phyloP scores from a whole-genome alignment of 805 yeast species.

The Sungouiozyma ichnusensis region DNA sequence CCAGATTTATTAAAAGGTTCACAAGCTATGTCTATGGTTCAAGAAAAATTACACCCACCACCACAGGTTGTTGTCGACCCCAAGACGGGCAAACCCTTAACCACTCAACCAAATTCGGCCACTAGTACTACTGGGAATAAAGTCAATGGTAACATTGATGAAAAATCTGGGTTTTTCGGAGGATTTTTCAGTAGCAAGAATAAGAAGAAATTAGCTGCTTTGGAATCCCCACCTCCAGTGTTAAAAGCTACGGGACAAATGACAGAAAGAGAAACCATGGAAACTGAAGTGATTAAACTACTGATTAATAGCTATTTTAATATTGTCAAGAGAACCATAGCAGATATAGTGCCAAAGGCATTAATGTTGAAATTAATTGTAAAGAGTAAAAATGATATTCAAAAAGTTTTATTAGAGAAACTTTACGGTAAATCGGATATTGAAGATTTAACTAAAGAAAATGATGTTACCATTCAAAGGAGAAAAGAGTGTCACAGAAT shows the following conservation, averaged over 20 bases:
- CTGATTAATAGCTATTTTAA: slow-evolving; percentile 82
- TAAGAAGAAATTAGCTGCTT: slow-evolving; percentile 84
- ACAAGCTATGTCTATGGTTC: slow-evolving; percentile 85
- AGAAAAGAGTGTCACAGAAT: slow-evolving; percentile 90
- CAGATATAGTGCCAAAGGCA: slow-evolving; percentile 92
- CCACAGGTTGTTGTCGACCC: slow-evolving; percentile 77
- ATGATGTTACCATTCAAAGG: slow-evolving; percentile 84
- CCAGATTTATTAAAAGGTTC: slow-evolving; percentile 93
- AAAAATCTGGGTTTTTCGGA: slow-evolving; percentile 80
- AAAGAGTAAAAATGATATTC: slow-evolving; percentile 77
- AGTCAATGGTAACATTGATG: slow-evolving; percentile 14
- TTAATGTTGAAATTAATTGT: slow-evolving; percentile 86
- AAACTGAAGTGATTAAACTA: slow-evolving; percentile 92
- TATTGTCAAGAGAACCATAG: slow-evolving; percentile 87
- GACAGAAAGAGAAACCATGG: slow-evolving; percentile 93
- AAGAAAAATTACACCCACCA: slow-evolving; percentile 63
- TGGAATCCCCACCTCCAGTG: slow-evolving; percentile 97
- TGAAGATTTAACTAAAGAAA: slow-evolving; percentile 76
- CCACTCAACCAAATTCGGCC: slow-evolving; percentile 33
- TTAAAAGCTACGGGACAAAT: slow-evolving; percentile 81
- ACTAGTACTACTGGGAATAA: slow-evolving; percentile 29
- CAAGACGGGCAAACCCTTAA: slow-evolving; percentile 74
- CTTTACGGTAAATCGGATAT: slow-evolving; percentile 63
- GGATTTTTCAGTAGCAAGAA: slow-evolving; percentile 88
- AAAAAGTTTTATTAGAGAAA: slow-evolving; percentile 79